Conservation (phyloP, 2,329 filamentous ascomycete species). For the Bipolaris sorokiniana region DNA sequence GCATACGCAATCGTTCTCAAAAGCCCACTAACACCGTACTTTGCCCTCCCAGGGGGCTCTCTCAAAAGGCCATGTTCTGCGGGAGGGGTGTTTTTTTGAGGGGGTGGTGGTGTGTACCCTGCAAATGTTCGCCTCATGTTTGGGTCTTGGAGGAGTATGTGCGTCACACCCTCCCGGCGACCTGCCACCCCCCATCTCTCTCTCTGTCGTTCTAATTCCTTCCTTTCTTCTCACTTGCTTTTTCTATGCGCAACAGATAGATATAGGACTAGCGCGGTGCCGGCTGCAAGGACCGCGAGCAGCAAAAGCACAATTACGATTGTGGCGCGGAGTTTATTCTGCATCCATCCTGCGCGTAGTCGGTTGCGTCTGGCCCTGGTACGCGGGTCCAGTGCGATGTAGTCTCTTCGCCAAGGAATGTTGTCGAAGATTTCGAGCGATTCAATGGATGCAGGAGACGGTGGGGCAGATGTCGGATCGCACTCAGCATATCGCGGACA, state of each 20-base stretch:
- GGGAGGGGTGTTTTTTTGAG: background rate
- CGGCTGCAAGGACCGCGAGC: conserved; percentile 28
- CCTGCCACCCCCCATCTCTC: background rate
- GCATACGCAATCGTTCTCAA: background rate
- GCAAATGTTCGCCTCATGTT: background rate
- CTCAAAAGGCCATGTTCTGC: background rate
- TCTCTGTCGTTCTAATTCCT: background rate
- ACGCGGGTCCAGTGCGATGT: conserved; percentile 23
- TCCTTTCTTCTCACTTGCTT: conserved; percentile 7
- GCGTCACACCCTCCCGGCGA: too few species aligned
- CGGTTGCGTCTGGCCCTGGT: conserved; percentile 3
- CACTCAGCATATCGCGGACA: conserved; percentile 43
- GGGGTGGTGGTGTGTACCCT: background rate
- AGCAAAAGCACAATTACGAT: conserved; percentile 25
- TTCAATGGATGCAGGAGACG: conserved; percentile 44
- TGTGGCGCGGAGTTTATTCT: conserved; percentile 26
- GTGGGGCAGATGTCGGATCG: conserved; percentile 40
- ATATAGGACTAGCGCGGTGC: conserved; percentile 28
- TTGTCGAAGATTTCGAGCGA: conserved; percentile 44
- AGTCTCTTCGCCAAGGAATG: conserved; percentile 41
- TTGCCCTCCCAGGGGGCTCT: too few species aligned
- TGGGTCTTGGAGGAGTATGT: background rate
- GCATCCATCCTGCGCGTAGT: conserved; percentile 25
- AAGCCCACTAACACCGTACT: too few species aligned
- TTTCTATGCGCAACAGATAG: conserved; percentile 25